Percentiles rank a stretch among this genome's conserved stretches.
These are phyloP conservation scores for Cladobotryum protrusum DNA, from an alignment of 2,329 filamentous ascomycete genomes.

Conservation along the genomic window DNA sequence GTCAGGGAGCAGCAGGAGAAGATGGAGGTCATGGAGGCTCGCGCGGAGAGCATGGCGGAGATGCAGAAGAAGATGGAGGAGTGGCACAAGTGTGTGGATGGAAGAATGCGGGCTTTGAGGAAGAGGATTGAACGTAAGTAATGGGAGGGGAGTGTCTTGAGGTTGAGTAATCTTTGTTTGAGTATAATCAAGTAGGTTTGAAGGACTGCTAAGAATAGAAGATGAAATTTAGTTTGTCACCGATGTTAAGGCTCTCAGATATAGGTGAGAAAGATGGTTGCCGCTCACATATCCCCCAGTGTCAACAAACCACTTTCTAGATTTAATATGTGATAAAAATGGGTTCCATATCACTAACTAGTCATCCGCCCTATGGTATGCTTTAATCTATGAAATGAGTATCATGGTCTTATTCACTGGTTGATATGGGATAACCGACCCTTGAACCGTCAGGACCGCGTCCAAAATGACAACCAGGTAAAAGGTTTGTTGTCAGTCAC, in stretches of 20 bases:
- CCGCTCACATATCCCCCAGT: constrained; percentile 26
- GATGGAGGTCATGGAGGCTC: neutral
- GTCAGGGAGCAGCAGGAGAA: constrained; percentile 1
- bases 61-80: neutral
- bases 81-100: neutral
- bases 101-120: neutral
- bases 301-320: constrained; percentile 26
- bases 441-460: constrained; percentile 15
- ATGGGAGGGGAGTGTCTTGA: no score
- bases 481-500: constrained; percentile 28
- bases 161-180: no score
- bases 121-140: neutral
- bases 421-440: constrained; percentile 13
- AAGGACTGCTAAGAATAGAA: no score
- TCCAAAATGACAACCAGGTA: constrained; percentile 27
- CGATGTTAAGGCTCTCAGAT: no score
- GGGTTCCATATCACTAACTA: no score
- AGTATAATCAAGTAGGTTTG: no score
- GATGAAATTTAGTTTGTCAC: no score
- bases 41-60: neutral
- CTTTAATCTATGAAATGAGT: constrained; percentile 22
- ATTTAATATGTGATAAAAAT: constrained; percentile 29
- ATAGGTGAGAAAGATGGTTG: constrained; percentile 10
- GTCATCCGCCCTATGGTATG: constrained; percentile 28
- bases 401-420: constrained; percentile 22